Conservation (phyloP, 176 grass and related monocot species). For the Oryza officinalis region DNA sequence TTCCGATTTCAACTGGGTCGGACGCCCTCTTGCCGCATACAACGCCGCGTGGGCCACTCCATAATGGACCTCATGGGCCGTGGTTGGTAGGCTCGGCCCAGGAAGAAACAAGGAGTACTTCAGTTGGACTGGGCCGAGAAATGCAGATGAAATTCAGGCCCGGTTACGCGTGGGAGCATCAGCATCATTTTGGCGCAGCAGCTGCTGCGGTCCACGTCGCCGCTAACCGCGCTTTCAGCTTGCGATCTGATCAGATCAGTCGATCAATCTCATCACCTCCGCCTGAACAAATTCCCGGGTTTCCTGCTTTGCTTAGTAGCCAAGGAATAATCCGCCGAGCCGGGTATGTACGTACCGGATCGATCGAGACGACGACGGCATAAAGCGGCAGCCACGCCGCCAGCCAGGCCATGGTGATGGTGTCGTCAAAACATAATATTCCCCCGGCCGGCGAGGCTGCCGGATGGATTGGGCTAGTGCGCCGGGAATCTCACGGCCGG, state of each 20-base stretch:
- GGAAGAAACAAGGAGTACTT: no score
- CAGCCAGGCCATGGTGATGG: no score
- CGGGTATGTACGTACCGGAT: no score
- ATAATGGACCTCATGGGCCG: not conserved
- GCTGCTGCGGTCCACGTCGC: not conserved
- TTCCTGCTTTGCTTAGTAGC: not conserved
- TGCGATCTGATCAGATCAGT: not conserved
- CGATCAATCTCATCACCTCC: not conserved
- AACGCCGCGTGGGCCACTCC: not conserved
- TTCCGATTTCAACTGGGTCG: not conserved
- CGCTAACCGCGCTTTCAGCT: not conserved
- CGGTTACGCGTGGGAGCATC: not conserved
- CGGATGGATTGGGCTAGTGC: constrained; percentile 15
- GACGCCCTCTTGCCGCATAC: not conserved
- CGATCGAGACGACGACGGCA: constrained; percentile 14
- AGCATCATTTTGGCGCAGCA: not conserved
- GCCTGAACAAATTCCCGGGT: constrained; percentile 40
- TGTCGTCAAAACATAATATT: constrained; percentile 1
- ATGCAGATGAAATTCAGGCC: not conserved
- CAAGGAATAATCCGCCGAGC: constrained; percentile 29
- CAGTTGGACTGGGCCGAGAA: not conserved
- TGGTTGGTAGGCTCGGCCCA: rapidly evolving
- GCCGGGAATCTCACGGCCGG: constrained; percentile 39
- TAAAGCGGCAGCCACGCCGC: constrained; percentile 10
- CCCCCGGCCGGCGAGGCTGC: not conserved